These are phyloP conservation scores for Bathelium albidoporum DNA, from an alignment of 495 filamentous ascomycete genomes.

Conservation along the genomic window DNA sequence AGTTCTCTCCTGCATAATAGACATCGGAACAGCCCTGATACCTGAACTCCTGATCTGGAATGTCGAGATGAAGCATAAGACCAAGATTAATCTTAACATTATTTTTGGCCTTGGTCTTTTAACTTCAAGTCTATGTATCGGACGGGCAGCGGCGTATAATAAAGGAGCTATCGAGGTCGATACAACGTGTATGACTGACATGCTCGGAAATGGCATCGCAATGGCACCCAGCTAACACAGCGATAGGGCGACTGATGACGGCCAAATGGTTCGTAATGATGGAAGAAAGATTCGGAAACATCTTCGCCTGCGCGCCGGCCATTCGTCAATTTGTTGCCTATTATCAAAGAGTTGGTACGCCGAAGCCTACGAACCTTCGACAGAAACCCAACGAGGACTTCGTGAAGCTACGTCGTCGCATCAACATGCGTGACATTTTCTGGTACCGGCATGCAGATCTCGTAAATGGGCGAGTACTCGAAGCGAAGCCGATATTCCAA, in stretches of 20 bases:
- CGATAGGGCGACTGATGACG: not conserved
- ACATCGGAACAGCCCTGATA: not conserved
- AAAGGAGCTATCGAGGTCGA: not conserved
- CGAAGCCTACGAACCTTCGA: constrained; percentile 6
- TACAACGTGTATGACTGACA: not conserved
- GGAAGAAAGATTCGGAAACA: constrained; percentile 10
- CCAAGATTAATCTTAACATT: not conserved
- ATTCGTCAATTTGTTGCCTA: constrained; percentile 14
- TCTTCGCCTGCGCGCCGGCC: constrained; percentile 14
- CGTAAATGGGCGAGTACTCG: not conserved
- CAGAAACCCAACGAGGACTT: constrained; percentile 18
- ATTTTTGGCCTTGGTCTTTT: not conserved
- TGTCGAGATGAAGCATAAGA: not conserved
- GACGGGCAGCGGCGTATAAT: not conserved
- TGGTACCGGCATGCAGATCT: constrained; percentile 12
- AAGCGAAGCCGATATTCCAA: constrained; percentile 2
- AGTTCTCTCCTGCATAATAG: not conserved
- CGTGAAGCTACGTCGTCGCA: constrained; percentile 7
- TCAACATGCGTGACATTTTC: constrained; percentile 16
- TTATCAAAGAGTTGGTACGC: constrained; percentile 1
- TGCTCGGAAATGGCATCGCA: not conserved
- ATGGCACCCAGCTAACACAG: not conserved
- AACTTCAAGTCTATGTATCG: not conserved
- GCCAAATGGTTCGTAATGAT: constrained; percentile 9
- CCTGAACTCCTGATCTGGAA: not conserved